Base-by-base conservation (phyloP, 225 moss, liverwort and hornwort species). In the Straminergon stramineum region DNA sequence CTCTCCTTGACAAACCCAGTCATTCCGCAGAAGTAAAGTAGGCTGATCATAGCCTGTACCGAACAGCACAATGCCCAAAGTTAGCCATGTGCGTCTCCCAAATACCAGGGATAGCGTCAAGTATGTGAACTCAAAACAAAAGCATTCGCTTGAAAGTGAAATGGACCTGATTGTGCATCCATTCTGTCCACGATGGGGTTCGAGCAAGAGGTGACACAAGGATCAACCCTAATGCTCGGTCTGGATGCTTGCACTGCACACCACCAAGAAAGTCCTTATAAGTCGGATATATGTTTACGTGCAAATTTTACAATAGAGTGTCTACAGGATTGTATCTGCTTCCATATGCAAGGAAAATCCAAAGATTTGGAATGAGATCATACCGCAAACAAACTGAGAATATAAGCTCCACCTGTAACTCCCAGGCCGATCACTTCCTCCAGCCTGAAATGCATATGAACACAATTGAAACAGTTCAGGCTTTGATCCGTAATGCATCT, bases 11-110 rank as follows among this genome's bases (percentile, higher is more conserved):
- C 98, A 74, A 97, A 95, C 69, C 95, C 93, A 56, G 95, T 96
- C 96, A 96, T 98, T 48, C 98, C 97, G 84, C 96, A 97, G 64
- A 93, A 96, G 77, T 97, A 98, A 48, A 98, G 94, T 5, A 98
- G 75, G 90, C 94, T 98, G 75, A 92, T 91, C 91, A 96, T 92
- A 63, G 96, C 98, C 95, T 96, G 91, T 79, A 34, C 80, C 39
- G 41, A 57, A 58, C 13, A 87, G 37, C 41, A 76, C 80, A 84
- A 68, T 52, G 35, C 39, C 39, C 43, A 0, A 60, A 67, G 87
- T 90, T 37, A 87, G 81, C 23, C 58, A 8, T 23, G 11, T 69
- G 43, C 34, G 45, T 63, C 66, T 39, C 68, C 45, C 39, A 27
- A 27, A 60, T 22, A 26, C 22, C 13, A 75, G 9, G 5, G 13